Evolutionary conservation across 2,329 filamentous ascomycete genomes (phyloP), one percentile per base, ranked within the genome.

Genomic region (Colletotrichum tanaceti): DNA sequence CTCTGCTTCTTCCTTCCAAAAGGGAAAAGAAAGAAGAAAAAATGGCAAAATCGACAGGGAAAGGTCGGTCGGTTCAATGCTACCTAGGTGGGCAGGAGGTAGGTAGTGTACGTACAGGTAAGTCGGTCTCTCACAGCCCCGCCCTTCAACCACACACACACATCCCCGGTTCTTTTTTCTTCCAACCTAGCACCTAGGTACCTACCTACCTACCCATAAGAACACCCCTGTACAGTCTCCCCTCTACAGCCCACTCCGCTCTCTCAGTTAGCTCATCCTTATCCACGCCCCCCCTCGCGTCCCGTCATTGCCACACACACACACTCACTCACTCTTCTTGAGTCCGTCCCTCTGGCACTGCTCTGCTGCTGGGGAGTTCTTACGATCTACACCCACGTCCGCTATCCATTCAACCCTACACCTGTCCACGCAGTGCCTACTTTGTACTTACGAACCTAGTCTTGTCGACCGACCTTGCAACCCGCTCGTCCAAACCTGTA

Each of bases 211-310:
- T 14, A 7, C 14, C 47, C 38, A 44, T 24, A 24, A 2, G n/a
- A n/a, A n/a, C 47, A 10, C 58, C 58, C 38, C 18, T 39, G 44
- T n/a, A 39, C 39, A 32, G 46, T n/a, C 20, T 16, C 61, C 50
- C 38, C 58, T 53, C 39, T 18, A 35, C 14, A n/a, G n/a, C 20
- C 54, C 55, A 46, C 54, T 14, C 39, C 32, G 32, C 41, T 54
- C 39, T 39, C 35, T 53, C 65, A 64, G 39, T 35, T 68, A 39
- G 65, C 61, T 65, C 60, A 54, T 65, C 65, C 53, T 39, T 18
- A 35, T 47, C 49, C n/a, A 35, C 49, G 43, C 49, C 20, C 58
- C 18, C 35, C n/a, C n/a, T 62, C 6, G 28, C 28, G 28, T 7
- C 32, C 32, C 32, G 32, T 35, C 32, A 35, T 35, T 35, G 32